phyloP scores from a whole-genome alignment of 345 rosid species.

The Brassica napus region Da-Ae NC_063444.1:19313001-19313500 shows the following conservation, averaged over 20 bases:
- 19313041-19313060: not conserved
- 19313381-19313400: not conserved
- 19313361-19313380: conserved; percentile 1
- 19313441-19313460: not conserved
- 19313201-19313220: conserved; percentile 16
- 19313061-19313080: not conserved
- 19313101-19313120: not conserved
- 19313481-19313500: conserved; percentile 13
- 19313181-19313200: not conserved
- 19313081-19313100: not conserved
- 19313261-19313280: not conserved
- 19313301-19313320: not conserved
- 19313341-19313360: not conserved
- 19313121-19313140: not conserved
- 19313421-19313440: not conserved
- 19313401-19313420: not conserved
- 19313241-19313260: not conserved
- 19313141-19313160: not conserved
- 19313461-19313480: not conserved
- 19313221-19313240: not conserved
- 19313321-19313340: not conserved
- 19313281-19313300: not conserved
- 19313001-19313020: not conserved
- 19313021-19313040: not conserved
- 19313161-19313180: not conserved